phyloP scores from a whole-genome alignment of 306 rosid species.

The Herpetospermum pedunculosum region DNA sequence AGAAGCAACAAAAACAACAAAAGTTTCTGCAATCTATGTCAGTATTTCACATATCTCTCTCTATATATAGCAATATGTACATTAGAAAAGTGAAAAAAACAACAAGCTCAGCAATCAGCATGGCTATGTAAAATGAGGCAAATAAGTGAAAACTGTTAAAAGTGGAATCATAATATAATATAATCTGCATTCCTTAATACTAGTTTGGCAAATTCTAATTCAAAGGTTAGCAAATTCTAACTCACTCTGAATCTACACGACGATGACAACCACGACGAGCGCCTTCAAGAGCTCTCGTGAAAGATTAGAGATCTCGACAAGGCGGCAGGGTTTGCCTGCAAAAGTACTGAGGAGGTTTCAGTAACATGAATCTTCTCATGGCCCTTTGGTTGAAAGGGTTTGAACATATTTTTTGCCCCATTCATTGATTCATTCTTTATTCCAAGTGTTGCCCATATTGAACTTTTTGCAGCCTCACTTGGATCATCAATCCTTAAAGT shows the following conservation, averaged over 20 bases:
- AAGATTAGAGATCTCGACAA: conserved; percentile 71
- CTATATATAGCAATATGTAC: background rate
- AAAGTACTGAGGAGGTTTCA: conserved; percentile 39
- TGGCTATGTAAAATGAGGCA: background rate
- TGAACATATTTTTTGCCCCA: conserved; percentile 55
- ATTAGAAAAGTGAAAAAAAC: background rate
- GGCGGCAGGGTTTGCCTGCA: conserved; percentile 91
- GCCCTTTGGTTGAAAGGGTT: conserved; percentile 50
- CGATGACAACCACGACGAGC: background rate
- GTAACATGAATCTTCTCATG: conserved; percentile 25
- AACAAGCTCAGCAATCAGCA: background rate
- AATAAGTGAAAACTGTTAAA: background rate
- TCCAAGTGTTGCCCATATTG: conserved; percentile 89
- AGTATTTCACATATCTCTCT: background rate
- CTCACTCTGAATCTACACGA: background rate
- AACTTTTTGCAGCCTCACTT: conserved; percentile 84
- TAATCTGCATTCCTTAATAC: background rate
- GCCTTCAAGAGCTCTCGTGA: conserved; percentile 39
- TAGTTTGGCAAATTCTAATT: conserved; percentile 2
- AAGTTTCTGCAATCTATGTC: background rate
- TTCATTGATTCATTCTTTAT: conserved; percentile 60
- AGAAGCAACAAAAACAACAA: background rate
- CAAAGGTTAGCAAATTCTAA: conserved; percentile 1
- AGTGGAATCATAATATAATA: background rate
- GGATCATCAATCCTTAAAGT: conserved; percentile 81